These are phyloP conservation scores for grape (Vitis vinifera) DNA, from an alignment of 164 flowering plant species.

Conservation along the genomic window ASM3070453v1 NC_081811.1:3802501-3803000, in stretches of 20 bases:
- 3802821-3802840: constrained; percentile 74
- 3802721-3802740: neutral
- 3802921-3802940: neutral
- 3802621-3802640: constrained; percentile 93
- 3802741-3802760: neutral
- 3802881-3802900: constrained; percentile 69
- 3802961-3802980: constrained; percentile 99
- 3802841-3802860: constrained; percentile 97
- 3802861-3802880: constrained; percentile 99
- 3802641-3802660: constrained; percentile 98
- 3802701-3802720: neutral
- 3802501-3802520: constrained; percentile 2
- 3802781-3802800: constrained; percentile 94
- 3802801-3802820: constrained; percentile 72
- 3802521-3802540: constrained; percentile 69
- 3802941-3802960: constrained; percentile 24
- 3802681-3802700: neutral
- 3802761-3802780: constrained; percentile 7
- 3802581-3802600: constrained; percentile 90
- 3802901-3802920: constrained; percentile 2
- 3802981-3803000: constrained; percentile 97
- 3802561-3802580: constrained; percentile 99
- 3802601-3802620: constrained; percentile 90
- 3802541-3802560: constrained; percentile 97
- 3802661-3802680: constrained; percentile 58